phyloP scores from a whole-genome alignment of 345 rosid genomes.

The Alliaria petiolata region DNA sequence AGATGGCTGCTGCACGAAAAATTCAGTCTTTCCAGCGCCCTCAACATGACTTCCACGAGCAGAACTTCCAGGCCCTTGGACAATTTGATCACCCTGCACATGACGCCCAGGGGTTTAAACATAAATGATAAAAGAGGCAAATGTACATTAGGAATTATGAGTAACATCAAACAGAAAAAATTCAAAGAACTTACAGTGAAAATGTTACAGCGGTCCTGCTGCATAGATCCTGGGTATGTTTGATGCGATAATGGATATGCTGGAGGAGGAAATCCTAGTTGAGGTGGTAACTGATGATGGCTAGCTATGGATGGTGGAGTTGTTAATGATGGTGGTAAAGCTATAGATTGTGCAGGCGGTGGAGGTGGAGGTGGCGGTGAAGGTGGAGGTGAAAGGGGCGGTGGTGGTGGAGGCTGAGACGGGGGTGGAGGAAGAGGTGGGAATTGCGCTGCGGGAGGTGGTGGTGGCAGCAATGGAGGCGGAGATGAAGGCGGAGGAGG shows the following conservation, averaged over 20 bases:
- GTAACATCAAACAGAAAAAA: conserved; percentile 10
- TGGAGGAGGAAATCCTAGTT: conserved; percentile 41
- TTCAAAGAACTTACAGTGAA: conserved; percentile 43
- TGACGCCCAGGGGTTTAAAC: not conserved
- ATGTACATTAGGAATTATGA: not conserved
- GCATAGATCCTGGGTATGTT: conserved; percentile 56
- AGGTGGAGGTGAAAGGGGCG: conserved; percentile 29
- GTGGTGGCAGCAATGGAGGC: conserved; percentile 51
- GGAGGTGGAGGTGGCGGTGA: conserved; percentile 36
- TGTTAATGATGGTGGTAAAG: conserved; percentile 32
- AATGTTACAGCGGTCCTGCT: conserved; percentile 48
- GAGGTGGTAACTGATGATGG: conserved; percentile 53
- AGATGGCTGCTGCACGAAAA: conserved; percentile 56
- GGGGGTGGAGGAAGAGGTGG: conserved; percentile 58
- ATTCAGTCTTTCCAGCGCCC: conserved; percentile 46
- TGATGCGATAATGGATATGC: conserved; percentile 58
- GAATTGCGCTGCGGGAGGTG: conserved; percentile 34
- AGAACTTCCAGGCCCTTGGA: conserved; percentile 52
- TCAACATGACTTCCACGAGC: conserved; percentile 50
- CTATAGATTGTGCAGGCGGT: conserved; percentile 48
- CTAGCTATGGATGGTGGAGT: conserved; percentile 39
- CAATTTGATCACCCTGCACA: conserved; percentile 65
- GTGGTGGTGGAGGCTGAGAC: conserved; percentile 55
- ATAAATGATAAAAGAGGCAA: conserved; percentile 1
- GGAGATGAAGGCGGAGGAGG: conserved; percentile 39